Base-by-base conservation (phyloP, 805 yeast species). In the Pichia gijzeniarum region DNA sequence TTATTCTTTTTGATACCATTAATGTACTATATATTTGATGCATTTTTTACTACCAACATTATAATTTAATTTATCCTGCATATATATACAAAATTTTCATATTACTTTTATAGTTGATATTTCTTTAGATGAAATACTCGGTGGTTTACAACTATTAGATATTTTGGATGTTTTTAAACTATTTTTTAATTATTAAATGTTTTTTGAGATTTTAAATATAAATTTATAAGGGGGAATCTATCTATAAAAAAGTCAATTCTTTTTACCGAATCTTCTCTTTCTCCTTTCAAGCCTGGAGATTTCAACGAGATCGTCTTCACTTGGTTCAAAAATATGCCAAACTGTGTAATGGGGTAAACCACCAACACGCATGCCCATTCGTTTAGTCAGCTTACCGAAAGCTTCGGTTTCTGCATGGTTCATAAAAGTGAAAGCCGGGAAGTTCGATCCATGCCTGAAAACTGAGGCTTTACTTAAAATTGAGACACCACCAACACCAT, bases 401-500 rank as follows among this genome's bases (percentile, higher is more conserved):
- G 88, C 93, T 61, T 85, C 95, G 1, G 95, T 85, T 61, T 85
- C 95, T 0, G 95, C 95, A 64, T 85, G 95, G 58, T 85, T 85
- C 66, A 78, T 73, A 60, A 85, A 84, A 1, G 93, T 82, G 56
- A 84, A 85, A 1, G 93, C 93, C 16, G 93, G 90, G 70, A 85
- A 85, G 56, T 81, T 82, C n/a, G 79, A 81, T 46, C 95, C 95
- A 47, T 76, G 80, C 57, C 93, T 72, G 59, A 85, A 85, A 20
- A 84, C 74, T 52, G 74, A 74, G 0, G 91, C 91, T 58, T 76
- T 80, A 1, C 90, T 85, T 41, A 85, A 63, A 45, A 85, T 84
- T 0, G 90, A 82, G 28, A 85, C 95, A 43, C 95, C 95, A 22
- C 95, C 95, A 44, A 85, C 86, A 51, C 95, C 95, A 60, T 85